Evolutionary conservation across 495 filamentous ascomycete species (phyloP).

Genomic region (Clavariopsis aquatica): DNA sequence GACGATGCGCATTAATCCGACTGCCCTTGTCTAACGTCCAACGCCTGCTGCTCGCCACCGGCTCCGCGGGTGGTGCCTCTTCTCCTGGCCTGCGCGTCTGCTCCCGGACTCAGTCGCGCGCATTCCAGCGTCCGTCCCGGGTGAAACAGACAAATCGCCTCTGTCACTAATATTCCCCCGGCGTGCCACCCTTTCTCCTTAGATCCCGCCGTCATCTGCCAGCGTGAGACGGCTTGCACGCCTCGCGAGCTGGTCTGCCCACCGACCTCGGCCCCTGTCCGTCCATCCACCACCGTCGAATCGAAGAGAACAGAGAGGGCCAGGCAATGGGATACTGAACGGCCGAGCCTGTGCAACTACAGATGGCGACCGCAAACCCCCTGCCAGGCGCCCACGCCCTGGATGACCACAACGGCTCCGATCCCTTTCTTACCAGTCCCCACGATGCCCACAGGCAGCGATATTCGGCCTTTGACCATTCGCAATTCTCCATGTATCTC

Average conservation of each 20-base stretch:
- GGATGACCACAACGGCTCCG: conserved; percentile 33
- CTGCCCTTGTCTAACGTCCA: conserved; percentile 26
- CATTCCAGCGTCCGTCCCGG: conserved; percentile 1
- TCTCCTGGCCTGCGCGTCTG: conserved; percentile 3
- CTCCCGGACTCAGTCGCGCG: conserved; percentile 3
- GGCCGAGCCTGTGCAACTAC: not conserved
- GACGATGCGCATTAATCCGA: conserved; percentile 32
- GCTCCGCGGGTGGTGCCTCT: conserved; percentile 1
- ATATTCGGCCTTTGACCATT: conserved; percentile 75
- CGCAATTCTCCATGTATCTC: conserved; percentile 75
- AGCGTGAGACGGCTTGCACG: not conserved
- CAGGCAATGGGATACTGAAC: conserved; percentile 30
- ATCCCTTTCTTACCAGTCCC: conserved; percentile 43
- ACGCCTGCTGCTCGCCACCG: conserved; percentile 4
- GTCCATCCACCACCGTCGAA: not conserved
- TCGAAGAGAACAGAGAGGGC: not conserved
- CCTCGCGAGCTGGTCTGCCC: conserved; percentile 6
- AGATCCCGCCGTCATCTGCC: not conserved
- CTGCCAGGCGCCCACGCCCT: conserved; percentile 41
- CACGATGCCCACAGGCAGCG: conserved; percentile 59
- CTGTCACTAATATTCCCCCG: conserved; percentile 13
- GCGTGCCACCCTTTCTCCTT: conserved; percentile 9
- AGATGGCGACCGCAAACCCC: conserved; percentile 45
- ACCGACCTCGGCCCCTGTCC: conserved; percentile 2
- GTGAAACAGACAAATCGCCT: conserved; percentile 17